Base-by-base conservation (phyloP, 768 basidiomycete species). In the Boletus bicolor region DNA sequence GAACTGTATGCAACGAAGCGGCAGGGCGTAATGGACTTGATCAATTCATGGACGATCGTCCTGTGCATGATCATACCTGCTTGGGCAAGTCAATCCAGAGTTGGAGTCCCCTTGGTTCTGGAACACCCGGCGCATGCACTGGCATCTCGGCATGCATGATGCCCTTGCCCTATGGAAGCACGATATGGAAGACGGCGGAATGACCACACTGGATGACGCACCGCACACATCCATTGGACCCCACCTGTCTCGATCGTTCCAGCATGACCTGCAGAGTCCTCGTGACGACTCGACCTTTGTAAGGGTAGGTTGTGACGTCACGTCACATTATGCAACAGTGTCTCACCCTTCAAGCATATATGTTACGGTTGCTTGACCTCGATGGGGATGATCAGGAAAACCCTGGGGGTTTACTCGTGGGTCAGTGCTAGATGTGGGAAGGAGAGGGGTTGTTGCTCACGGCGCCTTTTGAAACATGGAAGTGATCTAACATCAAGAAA, bases 161-260 rank as follows among this genome's bases (percentile, higher is more conserved):
- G 46, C 90, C 90, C 64, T 76, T 76, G 36, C 82, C 82, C 78
- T 76, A 43, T n/a, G 34, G 56, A 49, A 53, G 57, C n/a, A 36
- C 7, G 39, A 41, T 12, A 28, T 44, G 52, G 37, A 43, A 59
- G n/a, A n/a, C 1, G 17, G 30, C 1, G 28, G 45, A 34, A 45
- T 5, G 36, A 46, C 37, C 19, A 36, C 12, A 39, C 28, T 42
- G 41, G 50, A 50, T 49, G 35, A 71, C 82, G 74, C 54, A 86
- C 88, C 14, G 89, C 89, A 69, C 82, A 85, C 94, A 96, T 96
- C 92, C 94, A 97, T 66, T 98, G 95, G 2, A 97, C 86, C 47
- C 93, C 96, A 4, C 95, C 95, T 9, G 85, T 67, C 39, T 82
- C 72, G 50, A 91, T 89, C 17, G 79, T 82, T 38, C 90, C 91